A percentile compares a stretch with the other conserved stretches of the same genome.
Evolutionary conservation across 2,329 filamentous ascomycete species (phyloP).

Genomic region (Aspergillus sp.): DNA sequence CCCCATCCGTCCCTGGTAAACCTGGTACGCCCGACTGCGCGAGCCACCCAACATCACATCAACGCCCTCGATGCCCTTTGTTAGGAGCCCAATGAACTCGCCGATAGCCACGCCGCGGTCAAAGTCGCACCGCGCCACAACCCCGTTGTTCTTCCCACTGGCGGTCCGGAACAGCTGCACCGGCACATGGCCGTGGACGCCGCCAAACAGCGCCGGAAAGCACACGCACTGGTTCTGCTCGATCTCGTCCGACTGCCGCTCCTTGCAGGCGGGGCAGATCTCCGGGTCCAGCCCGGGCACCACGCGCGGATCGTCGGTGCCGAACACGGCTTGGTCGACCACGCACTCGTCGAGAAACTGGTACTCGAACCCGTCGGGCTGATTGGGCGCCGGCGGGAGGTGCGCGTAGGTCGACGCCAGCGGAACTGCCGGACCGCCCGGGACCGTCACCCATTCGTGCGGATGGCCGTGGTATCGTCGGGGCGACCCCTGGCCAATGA

Average conservation of each 20-base stretch:
- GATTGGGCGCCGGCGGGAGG: slow-evolving; percentile 9
- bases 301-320: slow-evolving; percentile 51
- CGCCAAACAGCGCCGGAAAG: slow-evolving; percentile 54
- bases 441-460: slow-evolving; percentile 24
- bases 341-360: slow-evolving; percentile 45
- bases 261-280: slow-evolving; percentile 47
- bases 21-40: slow-evolving; percentile 48
- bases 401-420: slow-evolving; percentile 21
- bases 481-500: slow-evolving; percentile 19
- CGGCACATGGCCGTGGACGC: slow-evolving; percentile 40
- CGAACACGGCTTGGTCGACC: slow-evolving; percentile 51
- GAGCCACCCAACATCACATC: slow-evolving; percentile 56
- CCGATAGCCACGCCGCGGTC: slow-evolving; percentile 54
- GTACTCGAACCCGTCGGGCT: slow-evolving; percentile 17
- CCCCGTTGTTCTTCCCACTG: slow-evolving; percentile 56
- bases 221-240: slow-evolving; percentile 52
- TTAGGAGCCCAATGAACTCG: slow-evolving; percentile 57
- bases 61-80: slow-evolving; percentile 50
- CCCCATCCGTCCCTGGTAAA: slow-evolving; percentile 55
- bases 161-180: slow-evolving; percentile 55
- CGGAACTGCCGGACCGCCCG: slow-evolving; percentile 9
- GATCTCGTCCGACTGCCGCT: slow-evolving; percentile 52
- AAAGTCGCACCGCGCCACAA: slow-evolving; percentile 43
- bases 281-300: slow-evolving; percentile 32
- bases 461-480: slow-evolving; percentile 22